These are phyloP conservation scores for Maudiozyma saulgeensis DNA, from an alignment of 805 yeast species.

Conservation along the genomic window DNA sequence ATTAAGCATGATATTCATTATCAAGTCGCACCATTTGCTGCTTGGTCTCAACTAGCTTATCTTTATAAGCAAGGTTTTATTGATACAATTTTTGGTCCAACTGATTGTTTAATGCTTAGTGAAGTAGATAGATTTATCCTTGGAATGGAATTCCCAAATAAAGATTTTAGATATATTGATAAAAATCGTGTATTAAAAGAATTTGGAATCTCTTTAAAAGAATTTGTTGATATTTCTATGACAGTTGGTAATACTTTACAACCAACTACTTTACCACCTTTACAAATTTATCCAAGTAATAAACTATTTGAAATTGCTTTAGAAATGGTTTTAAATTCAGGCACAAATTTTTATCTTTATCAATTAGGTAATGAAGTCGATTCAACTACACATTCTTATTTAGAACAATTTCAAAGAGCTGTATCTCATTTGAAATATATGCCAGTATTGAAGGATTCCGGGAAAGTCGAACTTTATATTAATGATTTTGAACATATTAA, in stretches of 20 bases:
- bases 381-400: conserved; percentile 31
- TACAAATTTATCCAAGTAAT: conserved; percentile 27
- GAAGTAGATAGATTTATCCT: conserved; percentile 63
- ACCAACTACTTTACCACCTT: conserved; percentile 48
- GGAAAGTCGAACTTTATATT: conserved; percentile 52
- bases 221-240: conserved; percentile 65
- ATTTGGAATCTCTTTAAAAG: conserved; percentile 50
- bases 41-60: conserved; percentile 74
- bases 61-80: conserved; percentile 46
- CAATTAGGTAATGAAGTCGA: conserved; percentile 31
- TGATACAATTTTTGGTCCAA: conserved; percentile 76
- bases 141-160: conserved; percentile 56
- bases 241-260: conserved; percentile 74
- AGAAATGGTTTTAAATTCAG: conserved; percentile 34
- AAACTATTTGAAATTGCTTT: conserved; percentile 30
- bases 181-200: conserved; percentile 49
- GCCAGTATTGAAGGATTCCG: conserved; percentile 64
- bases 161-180: conserved; percentile 60
- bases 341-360: conserved; percentile 38
- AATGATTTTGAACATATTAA: conserved; percentile 1
- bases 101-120: conserved; percentile 57
- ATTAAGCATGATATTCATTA: conserved; percentile 49
- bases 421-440: conserved; percentile 56
- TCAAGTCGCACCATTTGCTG: conserved; percentile 71
- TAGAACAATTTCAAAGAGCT: conserved; percentile 55